phyloP scores from a whole-genome alignment of 306 rosid species.

The Benincasa hispida region DNA sequence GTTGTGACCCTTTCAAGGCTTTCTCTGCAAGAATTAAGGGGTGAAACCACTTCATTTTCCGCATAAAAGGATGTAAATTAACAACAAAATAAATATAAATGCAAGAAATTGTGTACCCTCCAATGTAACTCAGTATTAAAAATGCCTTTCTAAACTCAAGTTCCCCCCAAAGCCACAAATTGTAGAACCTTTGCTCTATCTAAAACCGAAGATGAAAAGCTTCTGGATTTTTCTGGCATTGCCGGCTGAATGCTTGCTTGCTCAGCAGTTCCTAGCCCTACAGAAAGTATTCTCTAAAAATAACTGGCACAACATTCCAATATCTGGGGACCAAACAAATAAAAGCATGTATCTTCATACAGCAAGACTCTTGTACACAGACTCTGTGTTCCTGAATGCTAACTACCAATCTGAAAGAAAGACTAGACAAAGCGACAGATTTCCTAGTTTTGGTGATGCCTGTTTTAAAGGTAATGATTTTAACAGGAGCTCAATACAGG shows the following conservation, averaged over 20 bases:
- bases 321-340: background rate
- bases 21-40: background rate
- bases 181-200: constrained; percentile 1
- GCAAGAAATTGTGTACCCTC: constrained; percentile 26
- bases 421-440: too few species aligned
- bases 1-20: constrained; percentile 24
- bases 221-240: background rate
- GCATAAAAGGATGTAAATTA: background rate
- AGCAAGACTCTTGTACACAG: background rate
- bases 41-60: background rate
- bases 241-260: background rate
- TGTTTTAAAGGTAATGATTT: too few species aligned
- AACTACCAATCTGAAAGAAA: too few species aligned
- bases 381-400: too few species aligned
- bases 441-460: too few species aligned
- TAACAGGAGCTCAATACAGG: too few species aligned
- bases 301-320: background rate
- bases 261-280: background rate
- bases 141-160: constrained; percentile 62
- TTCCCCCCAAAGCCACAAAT: constrained; percentile 46
- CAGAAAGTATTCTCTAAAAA: background rate
- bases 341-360: background rate
- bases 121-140: constrained; percentile 42
- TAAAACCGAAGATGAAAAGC: background rate
- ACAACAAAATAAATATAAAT: background rate